Evolutionary conservation across 352 stramenopile genomes (phyloP).

Genomic region (Pythium folliculosum): DNA sequence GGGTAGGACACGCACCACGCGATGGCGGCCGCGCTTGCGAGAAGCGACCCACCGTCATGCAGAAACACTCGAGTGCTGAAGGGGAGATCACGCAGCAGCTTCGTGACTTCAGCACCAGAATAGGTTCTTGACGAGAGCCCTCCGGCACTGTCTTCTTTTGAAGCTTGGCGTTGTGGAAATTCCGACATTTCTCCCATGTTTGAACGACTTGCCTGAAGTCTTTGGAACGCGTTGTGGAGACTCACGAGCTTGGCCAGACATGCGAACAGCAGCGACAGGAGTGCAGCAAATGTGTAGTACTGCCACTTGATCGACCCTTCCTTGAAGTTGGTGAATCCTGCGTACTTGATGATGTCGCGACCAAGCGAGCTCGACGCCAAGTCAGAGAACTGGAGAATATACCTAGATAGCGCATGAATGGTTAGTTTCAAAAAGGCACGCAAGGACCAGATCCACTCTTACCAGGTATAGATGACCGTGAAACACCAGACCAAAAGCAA

Average conservation of each 20-base stretch:
- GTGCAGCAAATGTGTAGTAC: conserved; percentile 67
- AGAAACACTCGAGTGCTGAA: conserved; percentile 69
- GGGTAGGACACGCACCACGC: conserved; percentile 84
- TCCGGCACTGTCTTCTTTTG: not conserved
- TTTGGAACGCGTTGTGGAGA: conserved; percentile 39
- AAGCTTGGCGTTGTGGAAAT: conserved; percentile 6
- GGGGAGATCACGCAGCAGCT: conserved; percentile 60
- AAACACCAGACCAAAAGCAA: conserved; percentile 50
- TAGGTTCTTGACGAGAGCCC: not conserved
- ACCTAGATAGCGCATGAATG: conserved; percentile 33
- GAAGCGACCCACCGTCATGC: conserved; percentile 61
- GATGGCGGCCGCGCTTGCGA: conserved; percentile 67
- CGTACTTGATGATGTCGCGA: conserved; percentile 48
- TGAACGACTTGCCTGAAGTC: conserved; percentile 2
- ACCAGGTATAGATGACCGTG: conserved; percentile 58
- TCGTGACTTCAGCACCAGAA: conserved; percentile 19
- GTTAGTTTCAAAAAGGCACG: not conserved
- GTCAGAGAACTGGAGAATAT: conserved; percentile 52
- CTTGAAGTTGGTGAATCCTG: conserved; percentile 63
- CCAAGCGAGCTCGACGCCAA: conserved; percentile 35
- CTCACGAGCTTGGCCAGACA: conserved; percentile 65
- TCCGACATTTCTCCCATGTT: conserved; percentile 1
- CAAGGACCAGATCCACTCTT: conserved; percentile 2
- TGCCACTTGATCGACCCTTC: conserved; percentile 44
- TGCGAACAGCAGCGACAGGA: conserved; percentile 64